Evolutionary conservation across 2,329 filamentous ascomycete species (phyloP), one percentile per base, ranked within the genome.

Genomic region (Clarireedia paspali): DNA sequence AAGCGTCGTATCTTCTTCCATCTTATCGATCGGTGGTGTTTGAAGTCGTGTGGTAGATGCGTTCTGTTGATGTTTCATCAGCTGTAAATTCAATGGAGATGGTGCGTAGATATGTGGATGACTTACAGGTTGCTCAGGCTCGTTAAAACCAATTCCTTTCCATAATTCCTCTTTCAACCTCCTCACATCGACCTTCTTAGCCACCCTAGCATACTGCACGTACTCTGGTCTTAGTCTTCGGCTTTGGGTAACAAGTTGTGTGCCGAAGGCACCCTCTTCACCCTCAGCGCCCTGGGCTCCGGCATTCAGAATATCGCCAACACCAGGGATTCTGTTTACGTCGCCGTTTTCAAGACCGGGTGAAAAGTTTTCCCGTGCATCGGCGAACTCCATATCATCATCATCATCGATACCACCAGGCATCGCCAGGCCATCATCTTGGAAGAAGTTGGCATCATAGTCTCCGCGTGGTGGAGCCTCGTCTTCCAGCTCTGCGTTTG

Each of bases 381-480:
- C 89, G 4, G 88, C 87, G 70, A 94, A 94, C 65, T 88, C 85
- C 58, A 78, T 75, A 48, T 87, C 85, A 53, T 88, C 87, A 44
- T 86, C 84, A 17, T 80, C 77, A 23, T 76, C 71, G 47, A 77
- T 75, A 4, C 77, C 83, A 10, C 81, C 84, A 1, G 81, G 76
- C 64, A 89, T 81, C 1, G 85, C 84, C 61, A 91, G 75, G 1
- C 81, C 86, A 64, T 92, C 89, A 66, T 97, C 94, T 66, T 94
- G 87, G 76, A 97, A 99, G 80, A 97, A 99, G 71, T 97, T 88
- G 57, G 94, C 92, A 70, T 97, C 91, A 71, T 97, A 99, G 68
- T 95, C 86, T 59, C 91, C 91, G 63, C 83, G 77, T 2, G 79
- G 79, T 39, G 80, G 70, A 1, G 73, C 78, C 3, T 76, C 80